Evolutionary conservation across 2,329 filamentous ascomycete genomes (phyloP), one percentile per base, ranked within the genome.

Genomic region (Fusarium sororula): DNA sequence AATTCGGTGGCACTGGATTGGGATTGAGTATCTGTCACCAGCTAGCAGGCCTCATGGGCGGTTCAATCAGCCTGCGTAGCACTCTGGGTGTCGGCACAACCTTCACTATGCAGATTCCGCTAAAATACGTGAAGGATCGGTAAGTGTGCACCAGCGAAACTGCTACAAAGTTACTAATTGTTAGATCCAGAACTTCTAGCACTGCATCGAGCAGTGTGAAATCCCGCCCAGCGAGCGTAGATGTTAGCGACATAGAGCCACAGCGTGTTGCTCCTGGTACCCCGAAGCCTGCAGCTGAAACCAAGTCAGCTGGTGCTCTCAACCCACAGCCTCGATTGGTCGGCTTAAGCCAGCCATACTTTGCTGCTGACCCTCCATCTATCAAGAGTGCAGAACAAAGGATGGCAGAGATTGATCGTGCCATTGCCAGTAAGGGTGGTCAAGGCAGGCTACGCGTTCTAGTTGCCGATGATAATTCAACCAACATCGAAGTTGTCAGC

Each of bases 21-120:
- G 95, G 95, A 4, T 82, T 98, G 62, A 96, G 93, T 78, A 98
- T 98, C 77, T 97, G 94, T 82, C 92, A 94, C 26, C 95, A 98
- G 80, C 85, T 98, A 42, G 93, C 94, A 7, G 90, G 86, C 22
- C 84, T 98, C 22, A 97, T 98, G 94, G 91, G 91, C 56, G 95
- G 95, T 15, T 89, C 85, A 2, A 93, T 98, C 57, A 85, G 86
- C 6, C 84, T 98, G 41, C 88, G 87, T 70, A 97, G 94, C 78
- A 89, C 90, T 12, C 85, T 93, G 22, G 93, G 92, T 1, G 87
- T 90, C 17, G 95, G 95, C 20, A 94, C 93, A 45, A 93, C 90
- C 0, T 98, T 98, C 77, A 95, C 87, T 2, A 91, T 98, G 89
- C 89, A 89, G 30, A 94, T 98, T 37, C 95, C 95, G 6, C 85